Base-by-base conservation (phyloP, 176 grass and related monocot genomes). In the Hordeum marinum region DNA sequence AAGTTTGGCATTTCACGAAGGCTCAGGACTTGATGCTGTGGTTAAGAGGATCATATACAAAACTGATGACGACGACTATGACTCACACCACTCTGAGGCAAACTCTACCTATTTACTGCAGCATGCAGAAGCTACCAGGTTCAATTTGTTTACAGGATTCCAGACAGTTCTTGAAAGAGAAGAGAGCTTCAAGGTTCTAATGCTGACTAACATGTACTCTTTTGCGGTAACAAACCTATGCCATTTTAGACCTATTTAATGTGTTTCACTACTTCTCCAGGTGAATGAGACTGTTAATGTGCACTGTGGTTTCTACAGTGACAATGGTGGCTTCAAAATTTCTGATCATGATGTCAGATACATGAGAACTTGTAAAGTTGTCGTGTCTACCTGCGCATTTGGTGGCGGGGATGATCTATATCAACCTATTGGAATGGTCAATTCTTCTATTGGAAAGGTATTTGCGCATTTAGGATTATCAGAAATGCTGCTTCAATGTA, bases 331-430 rank as follows among this genome's bases (percentile, higher is more conserved):
- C 8, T 99, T 94, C 88, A 90, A 91, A 92, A 89, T 94, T 72
- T 94, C 96, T 72, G 86, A 88, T 9, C 68, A 91, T 46, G 91
- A 96, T 58, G 90, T 65, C 57, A 88, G 72, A 76, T 96, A 89
- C 55, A 94, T 96, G 93, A 77, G 20, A 88, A 46, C 82, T 18
- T 99, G 96, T 87, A 96, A 94, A 94, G 75, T 82, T 52, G 96
- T 86, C 68, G 93, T 99, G 35, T 99, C 93, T 68, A 96, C 93
- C 68, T 99, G 91, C 31, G 88, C 93, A 80, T 99, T 99, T 80
- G 96, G 93, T 82, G 96, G 96, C 43, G 96, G 93, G 32, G 96
- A 99, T 84, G 84, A 96, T 90, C 90, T 99, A 15, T 96, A 99
- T 79, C 96, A 96, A 84, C 96, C 96, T 90, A 99, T 99, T 84